Percentiles rank a stretch among this genome's conserved stretches.
Conservation (phyloP, 2,329 filamentous ascomycete species). For the Colletotrichum camelliae region DNA sequence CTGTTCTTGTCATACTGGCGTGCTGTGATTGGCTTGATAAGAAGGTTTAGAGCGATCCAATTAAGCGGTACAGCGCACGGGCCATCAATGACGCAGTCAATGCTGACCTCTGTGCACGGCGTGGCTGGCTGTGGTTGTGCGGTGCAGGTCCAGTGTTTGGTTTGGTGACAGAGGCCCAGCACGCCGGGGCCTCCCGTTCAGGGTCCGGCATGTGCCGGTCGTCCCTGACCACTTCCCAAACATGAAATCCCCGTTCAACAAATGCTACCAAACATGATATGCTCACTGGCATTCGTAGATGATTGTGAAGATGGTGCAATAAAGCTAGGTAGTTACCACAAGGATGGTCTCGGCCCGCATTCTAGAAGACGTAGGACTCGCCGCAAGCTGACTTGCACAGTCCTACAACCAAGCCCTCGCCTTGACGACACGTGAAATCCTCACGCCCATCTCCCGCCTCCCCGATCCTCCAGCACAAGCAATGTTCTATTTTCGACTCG, state of each 20-base stretch:
- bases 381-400: neutral
- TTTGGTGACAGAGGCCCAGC: slow-evolving; percentile 3
- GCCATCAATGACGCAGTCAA: neutral
- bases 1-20: neutral
- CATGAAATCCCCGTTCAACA: neutral
- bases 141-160: neutral
- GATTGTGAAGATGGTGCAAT: neutral
- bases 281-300: neutral
- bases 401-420: neutral
- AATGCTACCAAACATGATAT: fast-evolving
- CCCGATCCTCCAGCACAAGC: neutral
- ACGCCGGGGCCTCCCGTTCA: slow-evolving; percentile 2
- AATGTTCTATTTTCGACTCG: neutral
- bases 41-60: neutral
- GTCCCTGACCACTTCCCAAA: neutral
- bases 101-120: fast-evolving
- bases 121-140: neutral
- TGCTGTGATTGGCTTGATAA: slow-evolving; percentile 1
- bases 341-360: neutral
- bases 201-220: slow-evolving; percentile 10
- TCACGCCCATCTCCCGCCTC: neutral
- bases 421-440: neutral
- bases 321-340: fast-evolving
- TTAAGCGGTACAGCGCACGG: neutral
- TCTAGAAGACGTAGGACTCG: neutral